Evolutionary conservation across 2,329 filamentous ascomycete species (phyloP), one percentile per base, ranked within the genome.

Genomic region (Metarhizium anisopliae): DNA sequence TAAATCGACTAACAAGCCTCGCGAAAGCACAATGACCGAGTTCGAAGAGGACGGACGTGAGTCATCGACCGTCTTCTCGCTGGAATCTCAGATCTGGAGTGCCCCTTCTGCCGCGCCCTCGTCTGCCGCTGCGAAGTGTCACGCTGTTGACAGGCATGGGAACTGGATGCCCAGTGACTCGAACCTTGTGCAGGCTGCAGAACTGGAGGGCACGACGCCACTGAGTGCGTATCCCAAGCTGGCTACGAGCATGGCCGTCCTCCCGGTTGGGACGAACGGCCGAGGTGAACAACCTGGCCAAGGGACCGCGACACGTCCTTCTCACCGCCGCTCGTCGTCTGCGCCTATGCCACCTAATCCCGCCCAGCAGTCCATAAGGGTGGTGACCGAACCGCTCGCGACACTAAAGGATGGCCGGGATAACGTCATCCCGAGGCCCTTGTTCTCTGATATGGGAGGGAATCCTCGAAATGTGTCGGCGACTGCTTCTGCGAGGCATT

Each of bases 121-220:
- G 45, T 76, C 76, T 2, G 74, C 75, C 0, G 74, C 75, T 0
- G 71, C 72, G 2, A 73, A 75, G 0, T 72, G 74, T 49, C 82
- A 80, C 59, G 72, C 80, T 50, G 74, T 78, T 38, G 78, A 82
- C 62, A 75, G 72, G 63, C 71, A 72, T 59, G 77, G 78, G 1
- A 81, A 82, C 62, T 82, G 79, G 79, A 71, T 79, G 16, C 68
- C 80, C 7, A 72, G 72, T 40, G 74, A 74, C 57, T 60, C 69
- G 5, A 66, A 66, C 40, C 61, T 63, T 18, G 60, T 61, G 40
- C 59, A 63, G 51, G 56, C 65, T 49, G 65, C 63, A 20, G 66
- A 67, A 59, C 60, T 66, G 36, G 59, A 60, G 40, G 57, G 57
- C 6, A 60, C 61, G 14, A 59, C 59, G 36, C 58, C 58, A n/a